These are phyloP conservation scores for Guadua angustifolia DNA, from an alignment of 176 grass and related monocot genomes.

Conservation along the genomic window DNA sequence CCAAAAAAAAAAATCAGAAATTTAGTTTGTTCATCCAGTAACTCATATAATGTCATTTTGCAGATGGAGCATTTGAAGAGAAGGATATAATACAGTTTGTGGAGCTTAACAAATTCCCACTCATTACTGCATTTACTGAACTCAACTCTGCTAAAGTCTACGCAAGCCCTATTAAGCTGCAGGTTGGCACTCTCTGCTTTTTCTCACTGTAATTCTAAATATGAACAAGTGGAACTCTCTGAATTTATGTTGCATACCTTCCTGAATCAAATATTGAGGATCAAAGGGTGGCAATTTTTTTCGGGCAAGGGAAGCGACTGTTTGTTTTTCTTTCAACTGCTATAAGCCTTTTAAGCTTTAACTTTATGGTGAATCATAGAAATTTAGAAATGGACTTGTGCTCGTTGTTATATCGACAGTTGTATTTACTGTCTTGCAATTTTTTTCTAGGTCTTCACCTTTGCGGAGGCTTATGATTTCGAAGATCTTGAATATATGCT, in stretches of 20 bases:
- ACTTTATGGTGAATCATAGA: conserved; percentile 1
- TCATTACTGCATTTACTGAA: conserved; percentile 85
- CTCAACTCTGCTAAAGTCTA: conserved; percentile 89
- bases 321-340: conserved; percentile 8
- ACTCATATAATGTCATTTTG: conserved; percentile 27
- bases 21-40: not conserved
- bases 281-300: not conserved
- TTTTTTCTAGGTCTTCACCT: conserved; percentile 75
- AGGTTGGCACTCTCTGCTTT: conserved; percentile 56
- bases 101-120: conserved; percentile 78
- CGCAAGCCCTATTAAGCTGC: conserved; percentile 81
- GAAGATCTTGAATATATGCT: conserved; percentile 64
- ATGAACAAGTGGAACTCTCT: not conserved
- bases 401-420: conserved; percentile 34
- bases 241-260: not conserved
- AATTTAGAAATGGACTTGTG: not conserved
- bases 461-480: conserved; percentile 81
- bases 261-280: not conserved
- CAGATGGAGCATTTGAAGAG: conserved; percentile 83
- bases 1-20: too few relatives aligned
- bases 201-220: conserved; percentile 27
- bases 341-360: conserved; percentile 1
- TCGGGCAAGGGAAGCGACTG: not conserved
- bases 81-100: conserved; percentile 77
- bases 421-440: conserved; percentile 41